phyloP scores from a whole-genome alignment of 345 rosid species.

The Eucalyptus dawsonii region DNA sequence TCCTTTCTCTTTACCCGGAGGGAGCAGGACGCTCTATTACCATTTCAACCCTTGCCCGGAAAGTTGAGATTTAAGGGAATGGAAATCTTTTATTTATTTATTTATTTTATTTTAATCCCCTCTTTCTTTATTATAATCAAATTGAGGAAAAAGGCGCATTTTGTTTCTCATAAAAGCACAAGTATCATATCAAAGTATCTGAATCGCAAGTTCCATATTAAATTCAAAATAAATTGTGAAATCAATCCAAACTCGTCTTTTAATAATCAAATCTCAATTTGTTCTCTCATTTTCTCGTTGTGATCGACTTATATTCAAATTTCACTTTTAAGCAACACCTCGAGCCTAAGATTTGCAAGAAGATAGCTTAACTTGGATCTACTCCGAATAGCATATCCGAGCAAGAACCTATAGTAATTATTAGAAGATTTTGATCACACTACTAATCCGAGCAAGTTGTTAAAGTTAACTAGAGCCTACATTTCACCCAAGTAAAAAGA shows the following conservation, averaged over 20 bases:
- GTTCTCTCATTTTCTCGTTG: accelerated
- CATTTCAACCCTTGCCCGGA: background rate
- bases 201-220: background rate
- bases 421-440: background rate
- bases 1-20: background rate
- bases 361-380: background rate
- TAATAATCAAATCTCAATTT: background rate
- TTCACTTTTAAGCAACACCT: background rate
- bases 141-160: background rate
- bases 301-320: background rate
- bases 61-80: background rate
- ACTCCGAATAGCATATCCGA: accelerated
- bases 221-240: background rate
- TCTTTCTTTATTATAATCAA: background rate
- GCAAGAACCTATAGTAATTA: background rate
- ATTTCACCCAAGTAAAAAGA: background rate
- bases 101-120: background rate
- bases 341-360: accelerated
- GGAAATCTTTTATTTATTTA: background rate
- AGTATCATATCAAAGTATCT: background rate
- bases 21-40: background rate
- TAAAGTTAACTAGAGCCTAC: background rate
- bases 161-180: background rate
- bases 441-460: background rate
- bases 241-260: background rate